Evolutionary conservation across 352 stramenopile genomes (phyloP).

Genomic region (Pelagophyceae sp.): DNA sequence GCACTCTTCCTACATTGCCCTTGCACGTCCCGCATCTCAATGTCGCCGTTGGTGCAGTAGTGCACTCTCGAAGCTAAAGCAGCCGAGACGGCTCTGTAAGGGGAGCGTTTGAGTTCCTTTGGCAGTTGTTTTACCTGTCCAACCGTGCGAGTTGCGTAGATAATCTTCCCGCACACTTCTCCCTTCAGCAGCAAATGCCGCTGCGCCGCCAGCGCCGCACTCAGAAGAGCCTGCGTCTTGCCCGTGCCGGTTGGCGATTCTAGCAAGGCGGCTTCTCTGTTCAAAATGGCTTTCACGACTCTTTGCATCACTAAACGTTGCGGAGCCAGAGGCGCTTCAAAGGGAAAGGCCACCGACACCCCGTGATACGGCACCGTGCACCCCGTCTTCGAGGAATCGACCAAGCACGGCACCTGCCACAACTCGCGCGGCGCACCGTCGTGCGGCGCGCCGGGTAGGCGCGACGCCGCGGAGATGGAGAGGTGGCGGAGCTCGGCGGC

Average conservation of each 20-base stretch:
- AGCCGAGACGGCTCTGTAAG: background rate
- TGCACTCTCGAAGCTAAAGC: background rate
- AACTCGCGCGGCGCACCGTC: background rate
- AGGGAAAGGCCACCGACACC: background rate
- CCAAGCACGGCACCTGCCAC: background rate
- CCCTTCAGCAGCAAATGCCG: conserved; percentile 3
- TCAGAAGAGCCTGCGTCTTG: conserved; percentile 17
- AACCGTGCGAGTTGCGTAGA: conserved; percentile 16
- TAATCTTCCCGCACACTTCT: background rate
- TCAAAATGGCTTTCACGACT: conserved; percentile 8
- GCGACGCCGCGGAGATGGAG: background rate
- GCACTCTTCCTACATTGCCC: background rate
- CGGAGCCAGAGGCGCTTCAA: background rate
- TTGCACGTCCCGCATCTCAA: background rate
- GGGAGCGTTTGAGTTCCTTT: background rate
- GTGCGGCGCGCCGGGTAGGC: background rate
- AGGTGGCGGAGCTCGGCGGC: background rate
- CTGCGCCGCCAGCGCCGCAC: background rate
- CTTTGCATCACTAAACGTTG: conserved; percentile 7
- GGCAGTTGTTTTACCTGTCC: conserved; percentile 16
- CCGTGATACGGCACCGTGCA: background rate
- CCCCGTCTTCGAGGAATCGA: background rate
- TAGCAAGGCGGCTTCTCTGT: background rate
- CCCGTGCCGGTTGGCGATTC: conserved; percentile 16
- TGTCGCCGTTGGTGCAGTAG: conserved; percentile 14